A percentile compares a stretch with the other conserved stretches of the same genome.
Evolutionary conservation across 2,329 filamentous ascomycete genomes (phyloP).

Genomic region (Metarhizium album): DNA sequence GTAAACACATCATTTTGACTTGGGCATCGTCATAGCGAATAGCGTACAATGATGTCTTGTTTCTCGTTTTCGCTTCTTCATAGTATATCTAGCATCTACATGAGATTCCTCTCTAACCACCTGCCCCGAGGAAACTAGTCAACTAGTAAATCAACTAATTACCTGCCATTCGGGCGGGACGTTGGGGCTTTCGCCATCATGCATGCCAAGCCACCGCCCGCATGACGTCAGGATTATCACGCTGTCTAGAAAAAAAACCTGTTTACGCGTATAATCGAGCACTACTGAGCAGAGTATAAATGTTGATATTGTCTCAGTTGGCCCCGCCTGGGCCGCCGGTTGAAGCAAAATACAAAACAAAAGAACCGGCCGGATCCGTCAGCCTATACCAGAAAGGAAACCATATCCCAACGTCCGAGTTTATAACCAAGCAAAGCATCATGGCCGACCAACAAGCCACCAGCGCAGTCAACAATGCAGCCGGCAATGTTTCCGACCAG

Average conservation of each 20-base stretch:
- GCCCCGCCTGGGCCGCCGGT: not conserved
- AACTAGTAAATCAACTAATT: too few species aligned
- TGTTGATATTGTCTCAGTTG: not conserved
- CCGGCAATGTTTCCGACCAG: conserved; percentile 9
- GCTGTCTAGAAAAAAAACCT: not conserved
- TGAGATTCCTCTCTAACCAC: not conserved
- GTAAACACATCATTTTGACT: not conserved
- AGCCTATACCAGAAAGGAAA: too few species aligned
- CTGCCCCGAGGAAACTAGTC: not conserved
- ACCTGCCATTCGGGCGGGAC: not conserved
- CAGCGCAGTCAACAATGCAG: conserved; percentile 5
- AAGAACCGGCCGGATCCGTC: not conserved
- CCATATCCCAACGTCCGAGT: not conserved
- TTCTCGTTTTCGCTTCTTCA: not conserved
- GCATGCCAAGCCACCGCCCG: not conserved
- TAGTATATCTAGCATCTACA: not conserved
- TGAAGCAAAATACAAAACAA: not conserved
- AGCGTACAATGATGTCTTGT: not conserved
- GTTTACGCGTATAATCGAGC: not conserved
- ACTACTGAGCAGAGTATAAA: not conserved
- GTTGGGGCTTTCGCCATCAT: not conserved
- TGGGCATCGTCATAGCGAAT: not conserved
- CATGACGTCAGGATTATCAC: not conserved
- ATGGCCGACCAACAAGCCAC: conserved; percentile 5
- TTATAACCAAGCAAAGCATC: conserved; percentile 7